These are phyloP conservation scores for Kuraishia capsulata DNA, from an alignment of 805 yeast genomes.

Conservation along the genomic window DNA sequence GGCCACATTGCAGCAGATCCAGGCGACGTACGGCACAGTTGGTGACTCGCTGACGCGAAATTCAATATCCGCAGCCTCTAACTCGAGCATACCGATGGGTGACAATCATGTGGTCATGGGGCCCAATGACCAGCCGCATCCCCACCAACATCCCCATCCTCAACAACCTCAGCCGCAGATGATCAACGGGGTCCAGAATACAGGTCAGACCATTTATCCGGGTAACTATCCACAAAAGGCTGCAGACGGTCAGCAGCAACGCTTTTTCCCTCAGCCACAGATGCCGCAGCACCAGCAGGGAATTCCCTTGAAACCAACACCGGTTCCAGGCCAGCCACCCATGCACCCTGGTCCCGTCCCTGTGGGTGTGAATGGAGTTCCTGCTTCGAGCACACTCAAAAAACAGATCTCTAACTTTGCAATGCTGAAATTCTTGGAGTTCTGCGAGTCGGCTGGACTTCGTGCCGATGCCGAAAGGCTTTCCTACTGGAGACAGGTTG, in stretches of 20 bases:
- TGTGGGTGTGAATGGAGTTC: not conserved
- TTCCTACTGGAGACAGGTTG: slow-evolving; percentile 40
- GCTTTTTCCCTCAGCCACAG: not conserved
- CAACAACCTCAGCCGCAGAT: not conserved
- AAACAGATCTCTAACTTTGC: slow-evolving; percentile 11
- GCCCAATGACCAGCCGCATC: not conserved
- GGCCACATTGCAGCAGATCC: slow-evolving; percentile 2
- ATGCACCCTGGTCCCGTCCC: not conserved
- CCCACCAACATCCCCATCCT: not conserved
- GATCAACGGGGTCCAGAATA: too few relatives aligned
- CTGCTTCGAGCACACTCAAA: slow-evolving; percentile 4
- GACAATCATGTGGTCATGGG: not conserved
- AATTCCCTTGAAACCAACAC: not conserved
- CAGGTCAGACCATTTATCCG: not conserved
- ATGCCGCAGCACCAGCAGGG: slow-evolving; percentile 1
- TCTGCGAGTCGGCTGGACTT: slow-evolving; percentile 7
- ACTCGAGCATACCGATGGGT: not conserved
- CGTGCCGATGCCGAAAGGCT: slow-evolving; percentile 33
- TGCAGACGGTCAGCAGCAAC: not conserved
- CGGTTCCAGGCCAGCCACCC: not conserved
- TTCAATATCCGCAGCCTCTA: not conserved
- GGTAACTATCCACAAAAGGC: not conserved
- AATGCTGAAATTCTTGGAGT: slow-evolving; percentile 10
- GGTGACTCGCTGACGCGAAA: not conserved
- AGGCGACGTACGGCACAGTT: slow-evolving; percentile 1